Conservation (phyloP, 2,329 filamentous ascomycete species). For the Xylaria sp. region DNA sequence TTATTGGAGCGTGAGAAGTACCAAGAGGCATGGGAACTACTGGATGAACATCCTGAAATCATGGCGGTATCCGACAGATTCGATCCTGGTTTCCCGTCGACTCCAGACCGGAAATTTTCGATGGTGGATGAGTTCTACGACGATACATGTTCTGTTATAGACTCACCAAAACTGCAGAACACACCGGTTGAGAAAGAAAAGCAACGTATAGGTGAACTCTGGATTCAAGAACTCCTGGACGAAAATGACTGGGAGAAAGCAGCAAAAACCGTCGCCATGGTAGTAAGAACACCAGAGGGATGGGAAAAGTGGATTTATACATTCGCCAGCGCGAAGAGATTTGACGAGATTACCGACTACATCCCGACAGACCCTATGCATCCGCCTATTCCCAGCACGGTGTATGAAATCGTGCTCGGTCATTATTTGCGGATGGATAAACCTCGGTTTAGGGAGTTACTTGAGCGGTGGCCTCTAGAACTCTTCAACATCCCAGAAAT, state of each 20-base stretch:
- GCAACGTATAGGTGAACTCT: conserved; percentile 82
- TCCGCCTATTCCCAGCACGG: conserved; percentile 70
- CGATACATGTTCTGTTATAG: conserved; percentile 59
- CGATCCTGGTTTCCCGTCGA: conserved; percentile 37
- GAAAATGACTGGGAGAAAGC: conserved; percentile 70
- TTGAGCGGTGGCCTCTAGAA: conserved; percentile 79
- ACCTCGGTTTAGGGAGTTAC: conserved; percentile 66
- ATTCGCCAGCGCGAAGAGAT: conserved; percentile 79
- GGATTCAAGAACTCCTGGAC: conserved; percentile 80
- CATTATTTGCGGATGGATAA: conserved; percentile 82
- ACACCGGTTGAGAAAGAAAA: conserved; percentile 80
- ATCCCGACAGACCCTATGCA: conserved; percentile 73
- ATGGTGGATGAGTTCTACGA: conserved; percentile 66
- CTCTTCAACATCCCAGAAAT: conserved; percentile 76
- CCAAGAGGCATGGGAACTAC: conserved; percentile 78
- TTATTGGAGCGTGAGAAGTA: conserved; percentile 76
- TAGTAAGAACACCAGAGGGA: conserved; percentile 68
- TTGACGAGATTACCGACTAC: conserved; percentile 82
- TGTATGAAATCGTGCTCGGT: conserved; percentile 84
- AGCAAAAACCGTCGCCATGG: conserved; percentile 74
- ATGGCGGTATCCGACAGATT: conserved; percentile 40
- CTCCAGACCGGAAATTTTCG: conserved; percentile 38
- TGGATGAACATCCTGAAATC: conserved; percentile 82
- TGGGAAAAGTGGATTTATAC: conserved; percentile 97
- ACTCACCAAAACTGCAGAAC: conserved; percentile 53